phyloP scores from a whole-genome alignment of 768 basidiomycete genomes.

The Tulasnella sp. region DNA sequence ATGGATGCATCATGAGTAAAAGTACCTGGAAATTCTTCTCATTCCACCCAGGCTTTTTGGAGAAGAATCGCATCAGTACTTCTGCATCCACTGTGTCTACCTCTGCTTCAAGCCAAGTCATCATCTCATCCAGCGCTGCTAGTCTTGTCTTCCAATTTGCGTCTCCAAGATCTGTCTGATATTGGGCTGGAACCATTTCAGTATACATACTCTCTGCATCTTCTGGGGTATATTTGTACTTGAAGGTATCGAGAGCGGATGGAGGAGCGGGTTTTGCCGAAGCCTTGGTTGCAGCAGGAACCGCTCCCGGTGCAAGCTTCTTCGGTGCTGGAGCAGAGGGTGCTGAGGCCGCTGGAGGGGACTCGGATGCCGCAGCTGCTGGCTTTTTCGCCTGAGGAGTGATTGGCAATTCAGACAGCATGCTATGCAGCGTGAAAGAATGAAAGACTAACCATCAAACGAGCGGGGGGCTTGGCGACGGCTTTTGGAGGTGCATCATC shows the following conservation, averaged over 20 bases:
- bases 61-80: constrained; percentile 71
- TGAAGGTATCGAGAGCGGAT: constrained; percentile 64
- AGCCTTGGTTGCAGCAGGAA: constrained; percentile 29
- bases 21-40: constrained; percentile 96
- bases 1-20: not conserved
- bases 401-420: too few relatives aligned
- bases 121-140: constrained; percentile 76
- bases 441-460: constrained; percentile 28
- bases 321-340: constrained; percentile 27
- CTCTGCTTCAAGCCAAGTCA: constrained; percentile 58
- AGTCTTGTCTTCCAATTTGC: constrained; percentile 87
- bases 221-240: constrained; percentile 82
- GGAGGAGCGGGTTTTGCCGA: constrained; percentile 37
- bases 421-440: too few relatives aligned
- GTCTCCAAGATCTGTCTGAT: constrained; percentile 66
- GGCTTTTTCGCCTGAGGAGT: constrained; percentile 41
- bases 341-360: constrained; percentile 16
- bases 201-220: constrained; percentile 75
- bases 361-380: constrained; percentile 25
- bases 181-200: constrained; percentile 54
- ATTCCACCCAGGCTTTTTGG: constrained; percentile 83
- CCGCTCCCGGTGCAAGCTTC: constrained; percentile 31
- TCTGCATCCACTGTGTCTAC: constrained; percentile 66
- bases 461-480: constrained; percentile 39
- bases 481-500: constrained; percentile 30